phyloP scores from a whole-genome alignment of 495 filamentous ascomycete species.

The Hamigera avellanea region DNA sequence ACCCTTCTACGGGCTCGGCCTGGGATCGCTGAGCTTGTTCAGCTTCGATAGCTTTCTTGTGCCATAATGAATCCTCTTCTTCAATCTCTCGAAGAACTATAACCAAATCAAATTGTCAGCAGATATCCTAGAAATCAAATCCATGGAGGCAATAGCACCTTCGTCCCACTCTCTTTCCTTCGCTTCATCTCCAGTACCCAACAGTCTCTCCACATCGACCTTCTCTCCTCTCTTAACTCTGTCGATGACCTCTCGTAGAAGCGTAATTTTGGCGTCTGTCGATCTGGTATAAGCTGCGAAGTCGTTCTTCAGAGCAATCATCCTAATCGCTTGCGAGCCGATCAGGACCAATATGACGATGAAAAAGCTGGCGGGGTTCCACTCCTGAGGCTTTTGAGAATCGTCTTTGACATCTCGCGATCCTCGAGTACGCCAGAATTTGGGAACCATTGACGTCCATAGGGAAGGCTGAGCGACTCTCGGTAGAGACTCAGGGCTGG shows the following conservation, averaged over 20 bases:
- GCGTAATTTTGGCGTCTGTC: slow-evolving; percentile 64
- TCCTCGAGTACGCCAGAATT: slow-evolving; percentile 27
- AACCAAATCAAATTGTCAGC: slow-evolving; percentile 1
- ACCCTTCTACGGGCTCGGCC: background rate
- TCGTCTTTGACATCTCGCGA: slow-evolving; percentile 1
- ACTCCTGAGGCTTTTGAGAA: slow-evolving; percentile 48
- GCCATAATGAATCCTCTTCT: slow-evolving; percentile 57
- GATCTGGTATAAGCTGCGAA: slow-evolving; percentile 58
- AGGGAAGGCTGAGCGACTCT: slow-evolving; percentile 53
- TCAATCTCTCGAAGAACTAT: slow-evolving; percentile 73
- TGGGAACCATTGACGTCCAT: slow-evolving; percentile 58
- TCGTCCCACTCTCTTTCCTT: slow-evolving; percentile 85
- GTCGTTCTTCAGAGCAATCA: slow-evolving; percentile 70
- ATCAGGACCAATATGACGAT: slow-evolving; percentile 86
- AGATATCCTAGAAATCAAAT: too few species aligned
- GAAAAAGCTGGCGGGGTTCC: slow-evolving; percentile 91
- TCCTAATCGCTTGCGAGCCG: slow-evolving; percentile 87
- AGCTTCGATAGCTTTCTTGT: slow-evolving; percentile 17
- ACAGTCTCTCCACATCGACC: slow-evolving; percentile 72
- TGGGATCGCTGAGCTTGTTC: background rate
- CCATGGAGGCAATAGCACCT: slow-evolving; percentile 30
- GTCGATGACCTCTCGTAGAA: slow-evolving; percentile 74
- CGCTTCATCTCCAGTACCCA: slow-evolving; percentile 68
- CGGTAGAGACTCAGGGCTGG: slow-evolving; percentile 33
- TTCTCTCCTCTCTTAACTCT: slow-evolving; percentile 74